These are phyloP conservation scores for Candida coquimbonensis DNA, from an alignment of 805 yeast species.

Conservation along the genomic window DNA sequence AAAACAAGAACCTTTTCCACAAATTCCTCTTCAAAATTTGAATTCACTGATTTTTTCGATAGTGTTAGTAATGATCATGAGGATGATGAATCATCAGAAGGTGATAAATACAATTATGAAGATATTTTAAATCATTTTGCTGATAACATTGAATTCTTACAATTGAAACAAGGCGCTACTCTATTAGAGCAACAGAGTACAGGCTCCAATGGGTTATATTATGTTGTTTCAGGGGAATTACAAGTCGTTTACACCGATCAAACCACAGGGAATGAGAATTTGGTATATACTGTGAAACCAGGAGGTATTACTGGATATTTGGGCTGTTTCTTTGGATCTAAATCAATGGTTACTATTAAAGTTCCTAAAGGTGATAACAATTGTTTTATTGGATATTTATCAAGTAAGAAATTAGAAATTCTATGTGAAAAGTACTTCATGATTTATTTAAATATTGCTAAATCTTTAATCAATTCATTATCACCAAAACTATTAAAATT, in stretches of 20 bases:
- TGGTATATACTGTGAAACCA: conserved; percentile 50
- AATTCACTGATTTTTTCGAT: conserved; percentile 12
- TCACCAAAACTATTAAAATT: conserved; percentile 63
- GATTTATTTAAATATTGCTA: conserved; percentile 73
- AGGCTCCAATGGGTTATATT: conserved; percentile 67
- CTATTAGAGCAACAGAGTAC: conserved; percentile 55
- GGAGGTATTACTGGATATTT: conserved; percentile 89
- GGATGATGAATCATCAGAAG: conserved; percentile 16
- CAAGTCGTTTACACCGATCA: conserved; percentile 50
- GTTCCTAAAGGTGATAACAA: conserved; percentile 40
- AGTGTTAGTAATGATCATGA: conserved; percentile 4
- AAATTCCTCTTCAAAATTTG: conserved; percentile 15
- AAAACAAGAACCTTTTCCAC: conserved; percentile 14
- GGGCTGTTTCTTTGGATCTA: conserved; percentile 71
- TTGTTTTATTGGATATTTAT: conserved; percentile 63
- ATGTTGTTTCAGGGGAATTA: conserved; percentile 70
- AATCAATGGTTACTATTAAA: conserved; percentile 65
- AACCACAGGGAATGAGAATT: conserved; percentile 27
- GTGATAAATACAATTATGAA: conserved; percentile 38
- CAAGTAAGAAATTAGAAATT: conserved; percentile 54
- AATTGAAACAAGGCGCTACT: conserved; percentile 43
- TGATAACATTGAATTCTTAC: conserved; percentile 48
- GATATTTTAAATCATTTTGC: conserved; percentile 46
- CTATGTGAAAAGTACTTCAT: conserved; percentile 71
- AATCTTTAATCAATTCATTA: conserved; percentile 57